Percentiles rank a stretch among this genome's conserved stretches.
These are phyloP conservation scores for Saccharomycopsis fermentans DNA, from an alignment of 805 yeast genomes.

Conservation along the genomic window DNA sequence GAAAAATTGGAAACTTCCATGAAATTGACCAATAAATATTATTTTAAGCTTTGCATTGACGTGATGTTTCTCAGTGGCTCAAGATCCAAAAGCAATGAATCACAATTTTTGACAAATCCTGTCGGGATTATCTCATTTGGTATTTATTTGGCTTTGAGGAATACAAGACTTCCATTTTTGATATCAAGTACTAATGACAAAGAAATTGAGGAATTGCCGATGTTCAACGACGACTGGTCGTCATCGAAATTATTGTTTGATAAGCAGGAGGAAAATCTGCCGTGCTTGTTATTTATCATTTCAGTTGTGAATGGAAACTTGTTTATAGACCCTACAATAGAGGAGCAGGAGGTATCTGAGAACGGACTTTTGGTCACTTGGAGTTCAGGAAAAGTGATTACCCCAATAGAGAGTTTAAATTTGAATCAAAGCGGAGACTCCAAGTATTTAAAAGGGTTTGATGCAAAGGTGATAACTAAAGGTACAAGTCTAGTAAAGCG, in stretches of 20 bases:
- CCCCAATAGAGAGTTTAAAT: constrained; percentile 67
- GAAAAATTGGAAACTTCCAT: constrained; percentile 24
- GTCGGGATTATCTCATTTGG: constrained; percentile 72
- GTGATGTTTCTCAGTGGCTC: constrained; percentile 61
- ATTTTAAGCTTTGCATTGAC: constrained; percentile 71
- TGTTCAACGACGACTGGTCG: constrained; percentile 79
- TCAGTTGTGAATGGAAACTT: constrained; percentile 63
- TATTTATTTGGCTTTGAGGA: constrained; percentile 67
- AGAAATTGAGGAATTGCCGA: constrained; percentile 57
- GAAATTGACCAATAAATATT: constrained; percentile 60
- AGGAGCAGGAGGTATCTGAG: constrained; percentile 82
- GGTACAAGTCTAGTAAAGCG: constrained; percentile 49
- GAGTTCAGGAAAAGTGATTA: constrained; percentile 52
- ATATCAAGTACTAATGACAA: constrained; percentile 56
- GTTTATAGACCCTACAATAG: constrained; percentile 77
- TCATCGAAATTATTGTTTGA: constrained; percentile 37
- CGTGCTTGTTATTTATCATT: constrained; percentile 68
- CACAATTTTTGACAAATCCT: constrained; percentile 32
- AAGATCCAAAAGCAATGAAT: constrained; percentile 7
- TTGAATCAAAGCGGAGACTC: constrained; percentile 32
- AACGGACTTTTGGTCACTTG: constrained; percentile 71
- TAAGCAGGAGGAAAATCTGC: constrained; percentile 32
- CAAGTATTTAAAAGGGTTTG: constrained; percentile 42
- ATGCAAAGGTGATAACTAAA: constrained; percentile 30
- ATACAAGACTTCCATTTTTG: constrained; percentile 66